Base-by-base conservation (phyloP, 108 stramenopile genomes). In the Skeletonema costatum region DNA sequence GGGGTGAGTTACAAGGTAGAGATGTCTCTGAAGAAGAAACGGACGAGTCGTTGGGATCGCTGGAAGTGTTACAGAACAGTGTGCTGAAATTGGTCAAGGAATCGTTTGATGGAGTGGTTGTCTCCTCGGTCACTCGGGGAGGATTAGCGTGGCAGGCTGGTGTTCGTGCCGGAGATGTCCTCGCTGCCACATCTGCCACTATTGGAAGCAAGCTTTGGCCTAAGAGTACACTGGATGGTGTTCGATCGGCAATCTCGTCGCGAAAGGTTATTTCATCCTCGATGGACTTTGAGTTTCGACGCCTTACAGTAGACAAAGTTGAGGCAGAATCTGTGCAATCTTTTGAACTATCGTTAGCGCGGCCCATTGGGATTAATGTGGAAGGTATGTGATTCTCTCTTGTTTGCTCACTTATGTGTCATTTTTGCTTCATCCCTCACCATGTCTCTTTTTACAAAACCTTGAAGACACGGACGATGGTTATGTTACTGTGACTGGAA, bases 201-300 rank as follows among this genome's bases (percentile, higher is more conserved):
- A 53, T 91, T 35, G 93, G 93, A 2, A 86, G 74, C 64, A 87
- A 85, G 58, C 72, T 88, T 31, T 95, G 93, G 93, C 89, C 93
- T 11, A 92, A 92, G 70, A 87, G 87, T 41, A 91, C 91, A 0
- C 60, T 95, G 75, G 93, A 92, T 63, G 93, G 93, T 8, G 88
- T 95, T 0, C 78, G 81, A 58, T 92, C 93, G 30, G 90, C 91
- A 2, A 75, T 94, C 8, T 82, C 85, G 12, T 90, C 90, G 0
- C 84, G 90, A 1, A 88, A 88, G 64, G 85, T 87, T 11, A 74
- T 82, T 4, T 74, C 74, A 32, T 73, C 80, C 32, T 66, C 70
- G 8, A 78, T 81, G 77, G 70, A 82, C 30, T 80, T 92, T 51
- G 87, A 90, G 73, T 88, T 92, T 35, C 82, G 85, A 60, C 86